These are phyloP conservation scores for Blastobotrys muscicola DNA, from an alignment of 805 yeast genomes.

Conservation along the genomic window DNA sequence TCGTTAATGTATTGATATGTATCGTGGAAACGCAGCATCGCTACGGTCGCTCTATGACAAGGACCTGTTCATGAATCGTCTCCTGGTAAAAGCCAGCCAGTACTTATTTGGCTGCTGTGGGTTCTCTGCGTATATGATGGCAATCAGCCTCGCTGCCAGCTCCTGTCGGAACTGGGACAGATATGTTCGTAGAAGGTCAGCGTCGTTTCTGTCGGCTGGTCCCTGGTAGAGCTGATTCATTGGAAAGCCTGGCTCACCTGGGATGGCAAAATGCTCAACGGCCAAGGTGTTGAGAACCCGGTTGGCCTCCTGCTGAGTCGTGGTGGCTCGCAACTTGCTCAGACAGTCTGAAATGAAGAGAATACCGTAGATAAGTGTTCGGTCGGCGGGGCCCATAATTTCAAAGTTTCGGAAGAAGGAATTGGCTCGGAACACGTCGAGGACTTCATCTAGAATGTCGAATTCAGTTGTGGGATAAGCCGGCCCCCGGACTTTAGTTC, in stretches of 20 bases:
- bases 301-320: slow-evolving; percentile 34
- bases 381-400: slow-evolving; percentile 89
- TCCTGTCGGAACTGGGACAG: slow-evolving; percentile 94
- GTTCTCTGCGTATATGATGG: slow-evolving; percentile 50
- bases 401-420: slow-evolving; percentile 95
- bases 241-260: slow-evolving; percentile 95
- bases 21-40: too few species aligned
- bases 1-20: too few species aligned
- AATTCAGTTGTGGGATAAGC: slow-evolving; percentile 67
- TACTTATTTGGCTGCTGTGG: slow-evolving; percentile 61
- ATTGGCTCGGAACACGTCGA: slow-evolving; percentile 91
- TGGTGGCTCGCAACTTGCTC: slow-evolving; percentile 43
- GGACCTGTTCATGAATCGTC: slow-evolving; percentile 91
- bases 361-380: slow-evolving; percentile 89
- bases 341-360: slow-evolving; percentile 81
- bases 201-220: slow-evolving; percentile 64
- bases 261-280: slow-evolving; percentile 78
- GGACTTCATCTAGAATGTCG: slow-evolving; percentile 84
- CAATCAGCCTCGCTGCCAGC: slow-evolving; percentile 68
- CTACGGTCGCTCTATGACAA: slow-evolving; percentile 29
- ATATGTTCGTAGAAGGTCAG: slow-evolving; percentile 70
- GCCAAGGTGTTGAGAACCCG: slow-evolving; percentile 69
- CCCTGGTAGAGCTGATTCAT: slow-evolving; percentile 69
- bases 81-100: slow-evolving; percentile 94
- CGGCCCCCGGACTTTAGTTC: slow-evolving; percentile 83